These are phyloP conservation scores for Ormosia semicastrata DNA, from an alignment of 306 rosid genomes.

Conservation along the genomic window DNA sequence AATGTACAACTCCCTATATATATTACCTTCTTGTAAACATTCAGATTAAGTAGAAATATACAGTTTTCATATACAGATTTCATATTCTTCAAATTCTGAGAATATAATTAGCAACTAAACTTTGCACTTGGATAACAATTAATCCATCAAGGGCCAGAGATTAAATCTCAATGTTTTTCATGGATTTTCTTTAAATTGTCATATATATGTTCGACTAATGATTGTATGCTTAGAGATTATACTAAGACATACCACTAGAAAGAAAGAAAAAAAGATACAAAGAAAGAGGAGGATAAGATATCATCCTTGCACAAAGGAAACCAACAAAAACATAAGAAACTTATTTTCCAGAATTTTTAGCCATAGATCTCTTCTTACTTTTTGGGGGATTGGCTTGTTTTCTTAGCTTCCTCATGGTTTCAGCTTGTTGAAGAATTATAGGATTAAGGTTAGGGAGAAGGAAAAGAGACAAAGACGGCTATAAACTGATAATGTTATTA, in stretches of 20 bases:
- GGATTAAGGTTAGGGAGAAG: too few relatives aligned
- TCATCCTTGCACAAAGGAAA: neutral
- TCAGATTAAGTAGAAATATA: too few relatives aligned
- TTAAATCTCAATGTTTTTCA: constrained; percentile 14
- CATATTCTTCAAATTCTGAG: too few relatives aligned
- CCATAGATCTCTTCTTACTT: neutral
- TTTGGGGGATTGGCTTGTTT: neutral
- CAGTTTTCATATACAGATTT: too few relatives aligned
- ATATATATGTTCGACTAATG: neutral
- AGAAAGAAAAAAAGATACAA: neutral
- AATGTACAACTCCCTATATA: too few relatives aligned
- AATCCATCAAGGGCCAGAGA: constrained; percentile 7
- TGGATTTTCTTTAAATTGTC: neutral
- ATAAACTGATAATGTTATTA: too few relatives aligned
- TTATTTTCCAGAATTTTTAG: neutral
- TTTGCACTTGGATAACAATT: neutral
- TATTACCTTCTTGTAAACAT: too few relatives aligned
- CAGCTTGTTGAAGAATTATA: too few relatives aligned
- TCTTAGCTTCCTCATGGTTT: neutral
- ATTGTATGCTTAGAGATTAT: neutral
- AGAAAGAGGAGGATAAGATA: neutral
- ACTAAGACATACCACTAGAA: neutral
- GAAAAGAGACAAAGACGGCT: too few relatives aligned
- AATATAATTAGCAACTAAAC: neutral
- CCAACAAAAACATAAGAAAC: neutral